A percentile compares a stretch with the other conserved stretches of the same genome.
These are phyloP conservation scores for Vigna trinervia DNA, from an alignment of 306 rosid species.

Conservation along the genomic window DNA sequence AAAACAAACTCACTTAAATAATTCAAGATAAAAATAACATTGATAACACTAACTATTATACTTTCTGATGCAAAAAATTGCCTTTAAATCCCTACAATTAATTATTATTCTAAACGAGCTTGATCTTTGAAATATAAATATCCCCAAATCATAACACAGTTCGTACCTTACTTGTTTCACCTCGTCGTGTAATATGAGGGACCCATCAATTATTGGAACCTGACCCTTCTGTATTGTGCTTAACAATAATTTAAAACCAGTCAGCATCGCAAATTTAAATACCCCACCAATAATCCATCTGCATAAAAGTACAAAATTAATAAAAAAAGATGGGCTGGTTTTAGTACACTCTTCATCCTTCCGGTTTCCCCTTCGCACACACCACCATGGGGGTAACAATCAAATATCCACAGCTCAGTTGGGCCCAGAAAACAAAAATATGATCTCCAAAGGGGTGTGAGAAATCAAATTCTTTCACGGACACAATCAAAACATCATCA, in stretches of 20 bases:
- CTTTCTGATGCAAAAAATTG: too few species aligned
- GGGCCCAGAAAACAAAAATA: not conserved
- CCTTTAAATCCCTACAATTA: not conserved
- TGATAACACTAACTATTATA: too few species aligned
- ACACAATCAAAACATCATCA: not conserved
- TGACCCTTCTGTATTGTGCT: slow-evolving; percentile 39
- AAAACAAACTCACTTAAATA: not conserved
- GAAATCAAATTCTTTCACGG: not conserved
- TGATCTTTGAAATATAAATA: slow-evolving; percentile 3
- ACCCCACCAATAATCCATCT: slow-evolving; percentile 39
- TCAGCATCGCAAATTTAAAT: slow-evolving; percentile 30
- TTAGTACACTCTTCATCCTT: not conserved
- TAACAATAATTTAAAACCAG: slow-evolving; percentile 43
- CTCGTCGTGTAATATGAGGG: slow-evolving; percentile 28
- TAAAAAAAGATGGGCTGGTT: slow-evolving; percentile 21
- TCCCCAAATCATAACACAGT: slow-evolving; percentile 8
- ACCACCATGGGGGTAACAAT: not conserved
- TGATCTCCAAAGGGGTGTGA: not conserved
- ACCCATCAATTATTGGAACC: slow-evolving; percentile 51
- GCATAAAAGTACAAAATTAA: slow-evolving; percentile 27
- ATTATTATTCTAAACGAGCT: not conserved
- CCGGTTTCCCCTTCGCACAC: slow-evolving; percentile 6
- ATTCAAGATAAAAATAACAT: too few species aligned
- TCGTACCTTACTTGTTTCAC: slow-evolving; percentile 25
- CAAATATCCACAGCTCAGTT: slow-evolving; percentile 3